These are phyloP conservation scores for Deinandra increscens DNA, from an alignment of 129 eudicot genomes.

Conservation along the genomic window DNA sequence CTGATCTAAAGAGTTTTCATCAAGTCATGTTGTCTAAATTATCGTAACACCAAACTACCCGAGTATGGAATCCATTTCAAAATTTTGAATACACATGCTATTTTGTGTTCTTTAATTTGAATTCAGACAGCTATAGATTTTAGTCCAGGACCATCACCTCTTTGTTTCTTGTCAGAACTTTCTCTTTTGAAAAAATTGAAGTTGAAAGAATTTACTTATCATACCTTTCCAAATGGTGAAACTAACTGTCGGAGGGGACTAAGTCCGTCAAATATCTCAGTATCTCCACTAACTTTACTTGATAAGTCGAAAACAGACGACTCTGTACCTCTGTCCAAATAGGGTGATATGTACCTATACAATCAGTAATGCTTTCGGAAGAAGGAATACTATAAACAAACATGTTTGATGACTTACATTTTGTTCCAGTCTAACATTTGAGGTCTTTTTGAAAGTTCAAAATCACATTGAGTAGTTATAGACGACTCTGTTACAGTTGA, in stretches of 20 bases:
- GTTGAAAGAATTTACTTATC: background rate
- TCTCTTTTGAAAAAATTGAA: background rate
- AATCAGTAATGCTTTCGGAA: background rate
- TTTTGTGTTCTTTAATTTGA: background rate
- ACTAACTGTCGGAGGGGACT: background rate
- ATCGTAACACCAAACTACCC: background rate
- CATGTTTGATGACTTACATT: slow-evolving; percentile 14
- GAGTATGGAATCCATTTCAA: background rate
- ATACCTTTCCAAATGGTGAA: slow-evolving; percentile 18
- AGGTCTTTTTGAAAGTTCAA: background rate
- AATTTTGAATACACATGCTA: background rate
- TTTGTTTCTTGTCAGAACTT: background rate
- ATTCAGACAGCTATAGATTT: too few species aligned
- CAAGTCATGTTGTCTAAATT: background rate
- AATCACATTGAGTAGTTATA: background rate
- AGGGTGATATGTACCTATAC: background rate
- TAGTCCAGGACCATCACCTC: too few species aligned
- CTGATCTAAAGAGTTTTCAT: background rate
- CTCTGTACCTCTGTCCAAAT: background rate
- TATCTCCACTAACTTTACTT: background rate
- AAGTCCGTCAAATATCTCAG: background rate
- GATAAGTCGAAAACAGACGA: background rate
- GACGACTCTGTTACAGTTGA: slow-evolving; percentile 11
- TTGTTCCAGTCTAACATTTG: background rate
- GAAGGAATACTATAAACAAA: background rate